Percentiles rank a stretch among this genome's conserved stretches.
Conservation (phyloP, 345 rosid species). For the Syzygium jambos region DNA sequence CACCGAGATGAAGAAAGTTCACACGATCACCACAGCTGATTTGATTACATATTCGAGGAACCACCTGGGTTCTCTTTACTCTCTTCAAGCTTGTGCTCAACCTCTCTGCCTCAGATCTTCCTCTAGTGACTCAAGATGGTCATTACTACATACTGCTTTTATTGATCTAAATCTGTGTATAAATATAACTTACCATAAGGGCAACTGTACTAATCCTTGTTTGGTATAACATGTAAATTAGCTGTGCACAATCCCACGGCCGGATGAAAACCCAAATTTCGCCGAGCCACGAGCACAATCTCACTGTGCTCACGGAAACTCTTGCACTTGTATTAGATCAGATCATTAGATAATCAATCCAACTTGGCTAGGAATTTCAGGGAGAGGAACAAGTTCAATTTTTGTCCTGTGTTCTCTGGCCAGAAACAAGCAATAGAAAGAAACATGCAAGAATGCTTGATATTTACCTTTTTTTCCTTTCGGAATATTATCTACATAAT, state of each 20-base stretch:
- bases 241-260: slow-evolving; percentile 7
- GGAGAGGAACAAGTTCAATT: not conserved
- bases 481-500: slow-evolving; percentile 3
- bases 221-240: slow-evolving; percentile 33
- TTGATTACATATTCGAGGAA: slow-evolving; percentile 87
- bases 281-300: not conserved
- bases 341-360: not conserved
- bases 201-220: not conserved
- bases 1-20: slow-evolving; percentile 59
- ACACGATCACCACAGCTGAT: slow-evolving; percentile 66
- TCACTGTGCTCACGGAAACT: not conserved
- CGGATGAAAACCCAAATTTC: not conserved
- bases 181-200: not conserved
- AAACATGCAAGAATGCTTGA: not conserved
- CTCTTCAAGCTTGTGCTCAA: slow-evolving; percentile 93
- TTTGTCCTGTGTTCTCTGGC: not conserved
- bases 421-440: not conserved
- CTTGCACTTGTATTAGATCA: not conserved
- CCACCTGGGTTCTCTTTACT: slow-evolving; percentile 82
- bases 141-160: slow-evolving; percentile 7
- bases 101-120: slow-evolving; percentile 93
- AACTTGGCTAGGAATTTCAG: not conserved
- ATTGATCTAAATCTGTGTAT: not conserved
- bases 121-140: slow-evolving; percentile 95
- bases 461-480: not conserved